phyloP scores from a whole-genome alignment of 1,284 basidiomycete species.

The Mycosarcoma maydis region DNA sequence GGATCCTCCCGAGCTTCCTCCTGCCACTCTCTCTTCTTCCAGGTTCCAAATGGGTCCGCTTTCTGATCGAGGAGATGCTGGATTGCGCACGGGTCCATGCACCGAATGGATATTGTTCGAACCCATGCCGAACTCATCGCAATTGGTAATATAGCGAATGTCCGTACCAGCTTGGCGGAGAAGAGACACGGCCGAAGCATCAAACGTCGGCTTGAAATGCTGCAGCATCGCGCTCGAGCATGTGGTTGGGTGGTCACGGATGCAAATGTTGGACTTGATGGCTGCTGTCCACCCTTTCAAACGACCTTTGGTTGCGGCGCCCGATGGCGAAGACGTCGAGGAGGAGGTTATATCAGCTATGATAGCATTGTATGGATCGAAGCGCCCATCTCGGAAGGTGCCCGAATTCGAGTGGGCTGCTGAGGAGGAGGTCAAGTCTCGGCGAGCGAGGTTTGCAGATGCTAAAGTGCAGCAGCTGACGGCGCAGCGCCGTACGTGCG shows the following conservation, averaged over 20 bases:
- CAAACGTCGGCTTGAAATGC: conserved; percentile 80
- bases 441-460: neutral
- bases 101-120: conserved; percentile 57
- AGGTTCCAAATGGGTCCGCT: conserved; percentile 10
- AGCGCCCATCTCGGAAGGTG: conserved; percentile 11
- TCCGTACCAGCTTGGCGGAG: conserved; percentile 76
- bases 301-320: conserved; percentile 10
- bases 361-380: conserved; percentile 50
- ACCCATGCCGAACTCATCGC: conserved; percentile 99
- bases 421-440: conserved; percentile 3
- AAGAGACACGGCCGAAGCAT: conserved; percentile 82
- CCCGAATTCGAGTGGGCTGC: neutral
- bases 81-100: conserved; percentile 58
- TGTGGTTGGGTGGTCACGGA: conserved; percentile 39
- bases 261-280: conserved; percentile 64
- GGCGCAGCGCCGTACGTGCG: conserved; percentile 3
- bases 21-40: conserved; percentile 73
- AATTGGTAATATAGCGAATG: conserved; percentile 88
- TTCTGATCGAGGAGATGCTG: conserved; percentile 15
- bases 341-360: conserved; percentile 3
- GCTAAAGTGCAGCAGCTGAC: conserved; percentile 16
- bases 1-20: conserved; percentile 66
- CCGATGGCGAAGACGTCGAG: neutral
- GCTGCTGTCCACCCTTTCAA: conserved; percentile 53
- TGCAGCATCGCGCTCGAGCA: conserved; percentile 60